Evolutionary conservation across 768 basidiomycete genomes (phyloP).

Genomic region (Suillus luteus): DNA sequence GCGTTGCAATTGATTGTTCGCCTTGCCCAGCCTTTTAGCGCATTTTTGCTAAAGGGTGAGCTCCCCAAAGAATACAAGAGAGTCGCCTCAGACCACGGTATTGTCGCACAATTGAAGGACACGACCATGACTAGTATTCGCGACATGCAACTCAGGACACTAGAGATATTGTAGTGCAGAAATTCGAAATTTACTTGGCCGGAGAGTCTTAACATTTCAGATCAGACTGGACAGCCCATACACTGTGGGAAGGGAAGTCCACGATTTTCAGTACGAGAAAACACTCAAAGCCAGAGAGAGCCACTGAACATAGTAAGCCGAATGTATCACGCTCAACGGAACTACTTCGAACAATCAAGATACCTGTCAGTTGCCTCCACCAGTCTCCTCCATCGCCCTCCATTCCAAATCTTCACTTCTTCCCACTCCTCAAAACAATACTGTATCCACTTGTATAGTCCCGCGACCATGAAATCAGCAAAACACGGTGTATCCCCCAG

Average conservation of each 20-base stretch:
- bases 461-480: conserved; percentile 25
- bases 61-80: neutral
- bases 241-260: no score
- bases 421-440: conserved; percentile 18
- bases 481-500: conserved; percentile 24
- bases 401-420: conserved; percentile 13
- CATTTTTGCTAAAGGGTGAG: neutral
- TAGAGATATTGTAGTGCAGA: neutral
- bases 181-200: neutral
- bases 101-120: neutral
- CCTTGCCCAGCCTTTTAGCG: conserved; percentile 3
- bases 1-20: neutral
- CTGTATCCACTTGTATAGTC: conserved; percentile 16
- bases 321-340: neutral
- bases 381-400: conserved; percentile 17
- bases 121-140: neutral
- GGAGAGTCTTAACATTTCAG: no score
- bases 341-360: conserved; percentile 12
- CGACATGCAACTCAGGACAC: neutral
- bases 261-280: no score
- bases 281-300: no score
- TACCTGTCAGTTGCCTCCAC: conserved; percentile 23
- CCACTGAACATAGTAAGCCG: neutral
- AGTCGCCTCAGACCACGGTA: neutral
- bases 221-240: neutral